Conservation (phyloP, 345 rosid species). For the Corchorus capsularis region DNA sequence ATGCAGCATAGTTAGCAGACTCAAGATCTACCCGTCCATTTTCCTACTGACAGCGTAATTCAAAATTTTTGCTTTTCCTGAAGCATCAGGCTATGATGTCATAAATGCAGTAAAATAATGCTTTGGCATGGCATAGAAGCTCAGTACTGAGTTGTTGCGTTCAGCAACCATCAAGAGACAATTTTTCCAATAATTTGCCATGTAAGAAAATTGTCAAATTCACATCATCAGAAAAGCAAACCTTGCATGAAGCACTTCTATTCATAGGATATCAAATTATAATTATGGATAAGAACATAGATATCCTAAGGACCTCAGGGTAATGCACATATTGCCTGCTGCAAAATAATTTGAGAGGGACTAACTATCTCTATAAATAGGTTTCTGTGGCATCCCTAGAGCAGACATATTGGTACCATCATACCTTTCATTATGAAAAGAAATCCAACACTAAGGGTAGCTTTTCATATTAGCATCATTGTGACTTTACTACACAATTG, state of each 20-base stretch:
- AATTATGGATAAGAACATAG: not conserved
- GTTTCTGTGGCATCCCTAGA: constrained; percentile 95
- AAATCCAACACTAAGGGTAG: constrained; percentile 86
- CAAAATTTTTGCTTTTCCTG: too few relatives aligned
- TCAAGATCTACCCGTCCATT: too few relatives aligned
- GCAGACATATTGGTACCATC: constrained; percentile 98
- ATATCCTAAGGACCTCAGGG: not conserved
- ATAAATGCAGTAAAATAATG: too few relatives aligned
- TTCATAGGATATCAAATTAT: not conserved
- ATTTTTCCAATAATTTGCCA: too few relatives aligned
- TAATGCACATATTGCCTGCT: not conserved
- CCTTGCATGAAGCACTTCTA: constrained; percentile 7
- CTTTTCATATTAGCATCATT: too few relatives aligned
- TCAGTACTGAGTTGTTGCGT: not conserved
- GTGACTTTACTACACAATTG: too few relatives aligned
- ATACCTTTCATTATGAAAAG: too few relatives aligned
- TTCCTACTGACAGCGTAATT: too few relatives aligned
- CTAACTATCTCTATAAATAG: constrained; percentile 73
- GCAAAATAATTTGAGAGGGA: constrained; percentile 2
- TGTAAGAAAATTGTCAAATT: not conserved
- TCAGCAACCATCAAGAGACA: too few relatives aligned
- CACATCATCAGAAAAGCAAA: constrained; percentile 10
- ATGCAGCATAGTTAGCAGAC: too few relatives aligned
- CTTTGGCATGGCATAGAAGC: not conserved
- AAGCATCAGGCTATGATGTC: too few relatives aligned